phyloP scores from a whole-genome alignment of 1,284 basidiomycete genomes.

The Anthracocystis walkeri region DNA sequence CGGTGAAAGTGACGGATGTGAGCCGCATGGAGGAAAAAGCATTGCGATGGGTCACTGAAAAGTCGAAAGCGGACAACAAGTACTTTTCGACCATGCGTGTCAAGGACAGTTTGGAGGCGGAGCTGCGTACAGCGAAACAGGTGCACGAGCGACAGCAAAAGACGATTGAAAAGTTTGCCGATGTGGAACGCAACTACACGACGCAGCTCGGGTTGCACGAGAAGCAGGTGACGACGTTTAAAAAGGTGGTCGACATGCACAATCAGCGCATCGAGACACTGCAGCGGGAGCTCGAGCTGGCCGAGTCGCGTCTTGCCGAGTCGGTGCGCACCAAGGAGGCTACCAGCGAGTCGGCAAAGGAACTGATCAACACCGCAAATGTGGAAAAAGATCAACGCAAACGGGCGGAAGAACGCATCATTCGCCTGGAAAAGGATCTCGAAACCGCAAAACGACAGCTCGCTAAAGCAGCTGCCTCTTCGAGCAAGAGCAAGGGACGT shows the following conservation, averaged over 20 bases:
- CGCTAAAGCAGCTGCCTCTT: slow-evolving; percentile 54
- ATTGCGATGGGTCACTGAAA: slow-evolving; percentile 72
- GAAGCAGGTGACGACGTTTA: slow-evolving; percentile 71
- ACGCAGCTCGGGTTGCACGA: slow-evolving; percentile 76
- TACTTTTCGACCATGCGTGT: slow-evolving; percentile 90
- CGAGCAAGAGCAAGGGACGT: slow-evolving; percentile 60
- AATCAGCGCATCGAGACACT: slow-evolving; percentile 63
- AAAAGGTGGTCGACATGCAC: slow-evolving; percentile 56
- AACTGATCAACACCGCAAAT: slow-evolving; percentile 44
- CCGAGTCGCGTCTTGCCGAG: slow-evolving; percentile 46
- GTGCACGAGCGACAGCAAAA: slow-evolving; percentile 83
- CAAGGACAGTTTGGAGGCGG: slow-evolving; percentile 83
- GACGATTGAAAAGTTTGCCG: slow-evolving; percentile 78
- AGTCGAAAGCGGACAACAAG: slow-evolving; percentile 94
- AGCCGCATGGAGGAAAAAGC: slow-evolving; percentile 81
- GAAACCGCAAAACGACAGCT: slow-evolving; percentile 55
- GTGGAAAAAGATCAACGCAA: slow-evolving; percentile 44
- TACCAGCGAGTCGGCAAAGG: slow-evolving; percentile 54
- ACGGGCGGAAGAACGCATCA: slow-evolving; percentile 53
- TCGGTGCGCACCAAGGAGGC: slow-evolving; percentile 29
- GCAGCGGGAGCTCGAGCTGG: slow-evolving; percentile 65
- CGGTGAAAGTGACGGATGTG: slow-evolving; percentile 86
- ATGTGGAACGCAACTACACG: slow-evolving; percentile 76
- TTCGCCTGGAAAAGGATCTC: slow-evolving; percentile 57
- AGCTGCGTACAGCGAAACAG: slow-evolving; percentile 78